Conservation (phyloP, 495 filamentous ascomycete species). For the Xylaria curta region DNA sequence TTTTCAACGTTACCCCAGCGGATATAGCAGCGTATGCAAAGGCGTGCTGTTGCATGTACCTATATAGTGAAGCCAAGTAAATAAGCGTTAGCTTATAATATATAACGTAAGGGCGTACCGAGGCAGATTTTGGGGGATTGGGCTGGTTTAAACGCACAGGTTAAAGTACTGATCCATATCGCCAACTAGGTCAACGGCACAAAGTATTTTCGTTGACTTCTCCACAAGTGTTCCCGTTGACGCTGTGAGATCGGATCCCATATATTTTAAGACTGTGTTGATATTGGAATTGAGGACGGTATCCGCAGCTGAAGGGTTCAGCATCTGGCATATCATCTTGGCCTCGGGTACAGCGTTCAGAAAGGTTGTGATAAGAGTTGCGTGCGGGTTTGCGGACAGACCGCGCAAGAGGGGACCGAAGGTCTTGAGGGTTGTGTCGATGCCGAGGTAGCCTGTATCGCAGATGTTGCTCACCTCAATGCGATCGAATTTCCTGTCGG, state of each 20-base stretch:
- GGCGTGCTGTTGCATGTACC: background rate
- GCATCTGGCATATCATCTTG: background rate
- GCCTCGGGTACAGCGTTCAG: background rate
- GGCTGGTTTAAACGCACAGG: constrained; percentile 1
- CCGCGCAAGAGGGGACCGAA: background rate
- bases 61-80: background rate
- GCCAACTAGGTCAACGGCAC: constrained; percentile 7
- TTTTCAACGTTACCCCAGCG: constrained; percentile 36
- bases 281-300: background rate
- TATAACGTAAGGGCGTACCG: background rate
- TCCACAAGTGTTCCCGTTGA: background rate
- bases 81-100: background rate
- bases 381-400: background rate
- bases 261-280: background rate
- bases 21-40: constrained; percentile 6
- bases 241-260: background rate
- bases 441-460: constrained; percentile 5
- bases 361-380: constrained; percentile 8
- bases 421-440: constrained; percentile 5
- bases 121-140: background rate
- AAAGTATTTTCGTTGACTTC: constrained; percentile 10
- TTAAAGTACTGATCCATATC: constrained; percentile 26
- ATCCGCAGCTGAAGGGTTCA: background rate
- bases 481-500: constrained; percentile 12
- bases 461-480: constrained; percentile 19